Base-by-base conservation (phyloP, 2,329 filamentous ascomycete genomes). In the Alternaria arborescens region DNA sequence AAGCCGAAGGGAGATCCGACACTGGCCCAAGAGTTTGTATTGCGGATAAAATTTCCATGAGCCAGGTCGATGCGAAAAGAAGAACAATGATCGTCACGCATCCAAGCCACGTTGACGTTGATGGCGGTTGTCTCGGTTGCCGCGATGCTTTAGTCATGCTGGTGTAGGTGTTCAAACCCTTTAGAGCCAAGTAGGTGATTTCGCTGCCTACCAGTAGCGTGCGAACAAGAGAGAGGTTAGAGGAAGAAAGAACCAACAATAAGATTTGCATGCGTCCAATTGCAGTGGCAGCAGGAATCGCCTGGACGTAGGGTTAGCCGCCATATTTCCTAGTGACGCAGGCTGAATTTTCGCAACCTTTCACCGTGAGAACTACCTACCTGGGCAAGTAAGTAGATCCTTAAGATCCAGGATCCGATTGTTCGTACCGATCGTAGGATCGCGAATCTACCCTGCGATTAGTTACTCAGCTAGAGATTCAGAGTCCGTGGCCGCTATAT, bases 231-330 rank as follows among this genome's bases (percentile, higher is more conserved):
- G 46, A 18, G 30, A 36, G 11, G 14, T 50, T 50, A 20, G 8
- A 7, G 32, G 32, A 50, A 50, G 32, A 50, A 50, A 34, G 7
- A 50, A 50, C 40, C 46, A 50, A 38, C 14, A 36, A 50, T n/a
- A 50, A 50, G 46, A 50, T 50, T 50, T 24, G 46, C 30, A 36
- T 48, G 28, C 46, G 14, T 41, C 40, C 28, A 48, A 36, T 24
- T 24, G 30, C 32, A 48, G 46, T 20, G 12, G 14, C 14, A 48
- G 14, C 46, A 24, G 34, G 20, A 16, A 18, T 34, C 14, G 46
- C 8, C 34, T 36, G 46, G 12, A 32, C 8, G 32, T 48, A 32
- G 4, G 22, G 46, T 36, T 20, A 48, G 46, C 46, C 46, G 20
- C 30, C 20, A 48, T 18, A 48, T 24, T 18, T 48, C 20, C 20